These are phyloP conservation scores for Fusarium chlamydosporum DNA, from an alignment of 2,329 filamentous ascomycete genomes.

Conservation along the genomic window DNA sequence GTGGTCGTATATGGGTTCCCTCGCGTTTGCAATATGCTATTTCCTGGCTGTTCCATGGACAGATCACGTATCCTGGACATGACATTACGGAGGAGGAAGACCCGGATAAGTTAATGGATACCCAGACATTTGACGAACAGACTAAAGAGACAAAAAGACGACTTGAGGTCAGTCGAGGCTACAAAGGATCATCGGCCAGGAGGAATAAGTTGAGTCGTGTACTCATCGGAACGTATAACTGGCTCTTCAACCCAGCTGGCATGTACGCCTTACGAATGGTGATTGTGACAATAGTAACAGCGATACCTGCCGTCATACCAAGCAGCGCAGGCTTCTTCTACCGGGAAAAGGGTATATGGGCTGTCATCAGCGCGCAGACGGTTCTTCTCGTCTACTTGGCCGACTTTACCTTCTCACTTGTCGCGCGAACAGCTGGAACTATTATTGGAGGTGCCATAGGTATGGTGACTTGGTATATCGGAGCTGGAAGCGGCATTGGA, in stretches of 20 bases:
- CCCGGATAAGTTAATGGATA: conserved; percentile 43
- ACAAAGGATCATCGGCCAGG: conserved; percentile 26
- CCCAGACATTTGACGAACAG: conserved; percentile 50
- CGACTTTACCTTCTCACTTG: conserved; percentile 64
- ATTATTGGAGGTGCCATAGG: conserved; percentile 63
- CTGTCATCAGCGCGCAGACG: conserved; percentile 65
- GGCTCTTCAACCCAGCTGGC: conserved; percentile 60
- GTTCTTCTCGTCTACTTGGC: conserved; percentile 64
- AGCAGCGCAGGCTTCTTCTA: conserved; percentile 64
- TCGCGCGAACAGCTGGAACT: conserved; percentile 60
- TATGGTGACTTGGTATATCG: conserved; percentile 66
- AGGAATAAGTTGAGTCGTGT: conserved; percentile 43
- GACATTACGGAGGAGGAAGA: conserved; percentile 39
- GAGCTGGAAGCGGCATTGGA: conserved; percentile 62
- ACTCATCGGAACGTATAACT: conserved; percentile 55
- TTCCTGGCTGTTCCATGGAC: conserved; percentile 56
- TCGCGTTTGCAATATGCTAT: conserved; percentile 57
- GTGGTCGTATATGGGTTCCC: conserved; percentile 60
- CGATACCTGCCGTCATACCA: conserved; percentile 60
- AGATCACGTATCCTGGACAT: conserved; percentile 35
- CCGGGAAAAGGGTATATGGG: conserved; percentile 67
- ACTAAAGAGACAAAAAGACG: conserved; percentile 55
- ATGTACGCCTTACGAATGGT: conserved; percentile 65
- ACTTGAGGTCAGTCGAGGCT: conserved; percentile 55
- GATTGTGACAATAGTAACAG: conserved; percentile 60